phyloP scores from a whole-genome alignment of 495 filamentous ascomycete species.

The Diplogelasinospora grovesii region DNA sequence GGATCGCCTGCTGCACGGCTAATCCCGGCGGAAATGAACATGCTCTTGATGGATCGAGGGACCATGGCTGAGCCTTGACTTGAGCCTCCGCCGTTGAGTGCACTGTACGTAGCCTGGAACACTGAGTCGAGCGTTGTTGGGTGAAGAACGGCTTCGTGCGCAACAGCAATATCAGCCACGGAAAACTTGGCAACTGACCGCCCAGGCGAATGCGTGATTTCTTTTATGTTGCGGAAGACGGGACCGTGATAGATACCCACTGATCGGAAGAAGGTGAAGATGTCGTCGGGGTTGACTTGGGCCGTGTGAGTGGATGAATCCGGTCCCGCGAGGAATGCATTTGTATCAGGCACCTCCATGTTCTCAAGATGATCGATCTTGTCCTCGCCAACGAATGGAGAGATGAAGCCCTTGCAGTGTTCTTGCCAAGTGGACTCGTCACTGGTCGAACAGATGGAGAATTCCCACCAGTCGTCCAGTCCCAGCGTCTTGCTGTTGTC shows the following conservation, averaged over 20 bases:
- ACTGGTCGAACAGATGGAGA: not conserved
- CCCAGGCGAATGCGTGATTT: no score
- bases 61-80: conserved; percentile 2
- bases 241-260: conserved; percentile 13
- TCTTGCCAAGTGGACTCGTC: not conserved
- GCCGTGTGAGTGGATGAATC: not conserved
- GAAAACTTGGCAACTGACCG: no score
- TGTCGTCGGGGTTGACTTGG: conserved; percentile 13
- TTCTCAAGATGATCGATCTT: not conserved
- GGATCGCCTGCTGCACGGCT: not conserved
- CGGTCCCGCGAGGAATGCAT: not conserved
- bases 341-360: no score
- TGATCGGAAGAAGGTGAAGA: not conserved
- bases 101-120: conserved; percentile 14
- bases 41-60: not conserved
- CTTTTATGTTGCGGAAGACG: conserved; percentile 22
- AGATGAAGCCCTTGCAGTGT: not conserved
- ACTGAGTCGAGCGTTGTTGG: conserved; percentile 33
- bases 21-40: not conserved
- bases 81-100: conserved; percentile 15
- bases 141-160: no score
- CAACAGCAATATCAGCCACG: no score
- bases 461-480: not conserved
- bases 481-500: not conserved
- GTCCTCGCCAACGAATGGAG: no score